phyloP scores from a whole-genome alignment of 1,284 basidiomycete species.

The Irpex sp. region DNA sequence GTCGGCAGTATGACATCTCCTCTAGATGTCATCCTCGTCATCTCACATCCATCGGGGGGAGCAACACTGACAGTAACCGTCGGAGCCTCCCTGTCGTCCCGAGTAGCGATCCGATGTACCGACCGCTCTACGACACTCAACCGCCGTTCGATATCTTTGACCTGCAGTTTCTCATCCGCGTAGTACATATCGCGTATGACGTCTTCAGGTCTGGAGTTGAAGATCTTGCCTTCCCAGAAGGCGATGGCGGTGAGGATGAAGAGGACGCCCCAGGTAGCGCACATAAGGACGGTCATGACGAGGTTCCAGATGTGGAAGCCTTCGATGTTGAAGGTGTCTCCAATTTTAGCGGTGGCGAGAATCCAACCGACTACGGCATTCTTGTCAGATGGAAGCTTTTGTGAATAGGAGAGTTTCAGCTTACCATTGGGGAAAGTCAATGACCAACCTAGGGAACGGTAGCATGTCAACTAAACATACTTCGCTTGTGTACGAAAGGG shows the following conservation, averaged over 20 bases:
- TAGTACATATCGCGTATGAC: constrained; percentile 11
- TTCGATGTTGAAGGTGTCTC: constrained; percentile 37
- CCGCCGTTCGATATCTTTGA: constrained; percentile 4
- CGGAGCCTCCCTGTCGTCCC: not conserved
- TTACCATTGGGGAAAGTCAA: constrained; percentile 47
- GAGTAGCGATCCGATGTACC: not conserved
- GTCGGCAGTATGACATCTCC: not conserved
- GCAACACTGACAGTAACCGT: not conserved
- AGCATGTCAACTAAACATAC: not conserved
- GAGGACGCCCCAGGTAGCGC: constrained; percentile 37
- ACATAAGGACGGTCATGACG: constrained; percentile 38
- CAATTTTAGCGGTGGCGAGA: constrained; percentile 36
- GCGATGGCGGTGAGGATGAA: constrained; percentile 39
- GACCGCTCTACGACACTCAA: not conserved
- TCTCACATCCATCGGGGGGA: not conserved
- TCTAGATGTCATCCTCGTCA: not conserved
- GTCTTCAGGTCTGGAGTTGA: constrained; percentile 30
- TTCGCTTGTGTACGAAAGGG: not conserved
- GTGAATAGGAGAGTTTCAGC: not conserved
- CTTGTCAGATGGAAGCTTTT: not conserved
- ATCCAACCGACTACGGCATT: constrained; percentile 44
- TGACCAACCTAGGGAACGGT: constrained; percentile 34
- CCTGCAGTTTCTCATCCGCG: not conserved
- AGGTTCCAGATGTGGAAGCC: constrained; percentile 38
- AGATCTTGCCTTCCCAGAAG: constrained; percentile 42